Base-by-base conservation (phyloP, 352 stramenopile species). In the Halophytophthora polymorphica region DNA sequence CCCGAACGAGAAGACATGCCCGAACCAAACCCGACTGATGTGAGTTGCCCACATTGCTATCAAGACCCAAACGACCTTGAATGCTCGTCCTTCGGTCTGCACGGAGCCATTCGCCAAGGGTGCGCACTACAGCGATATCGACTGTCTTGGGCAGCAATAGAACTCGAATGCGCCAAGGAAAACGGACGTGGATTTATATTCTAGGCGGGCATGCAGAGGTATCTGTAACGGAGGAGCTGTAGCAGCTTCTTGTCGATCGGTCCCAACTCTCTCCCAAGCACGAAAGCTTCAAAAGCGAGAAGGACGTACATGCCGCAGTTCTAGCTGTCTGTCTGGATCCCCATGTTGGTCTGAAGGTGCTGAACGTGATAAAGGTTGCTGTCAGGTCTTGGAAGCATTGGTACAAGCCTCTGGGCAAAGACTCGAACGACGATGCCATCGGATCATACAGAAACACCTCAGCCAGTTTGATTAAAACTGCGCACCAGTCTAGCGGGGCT, bases 131-230 rank as follows among this genome's bases (percentile, higher is more conserved):
- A 34, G 29, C 29, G 29, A 34, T 12, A 12, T 34, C 29, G 29
- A 34, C 29, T 23, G 43, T 18, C 25, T 48, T 25, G 4, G 1
- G n/a, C 28, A 19, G 15, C 38, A 13, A 40, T 19, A 40, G 37
- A 5, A 17, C 22, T 12, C 36, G 35, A 13, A 12, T 36, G 18
- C 6, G 25, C 43, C 31, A 28, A 35, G 18, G 39, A 38, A 37
- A 39, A 60, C 53, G 48, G 41, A 47, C 53, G 55, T 55, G 39
- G 45, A 55, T n/a, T n/a, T n/a, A n/a, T n/a, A n/a, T n/a, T n/a
- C n/a, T n/a, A n/a, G n/a, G n/a, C n/a, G n/a, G n/a, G n/a, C 29
- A 41, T 41, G 23, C 29, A 13, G 3, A 50, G 18, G 43, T 50
- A 50, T 3, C 43, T 25, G 17, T 50, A 50, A 6, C 43, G 43